phyloP scores from a whole-genome alignment of 1,284 basidiomycete species.

The Erythrobasidium hasegawianum region DNA sequence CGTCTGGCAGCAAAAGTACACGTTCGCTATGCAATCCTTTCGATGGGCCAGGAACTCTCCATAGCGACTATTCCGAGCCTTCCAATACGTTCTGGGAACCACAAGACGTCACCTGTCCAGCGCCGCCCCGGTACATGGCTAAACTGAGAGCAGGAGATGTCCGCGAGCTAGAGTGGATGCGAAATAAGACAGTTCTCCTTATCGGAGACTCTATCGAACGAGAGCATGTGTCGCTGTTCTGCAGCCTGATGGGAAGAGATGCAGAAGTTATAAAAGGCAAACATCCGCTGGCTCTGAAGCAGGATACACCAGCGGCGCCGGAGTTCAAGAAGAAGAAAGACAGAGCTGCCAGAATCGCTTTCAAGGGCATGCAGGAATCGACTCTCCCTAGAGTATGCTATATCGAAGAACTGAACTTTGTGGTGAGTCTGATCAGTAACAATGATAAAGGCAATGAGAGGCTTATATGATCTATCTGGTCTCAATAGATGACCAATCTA shows the following conservation, averaged over 20 bases:
- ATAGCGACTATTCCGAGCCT: conserved; percentile 41
- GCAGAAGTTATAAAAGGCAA: conserved; percentile 45
- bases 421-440: too few relatives aligned
- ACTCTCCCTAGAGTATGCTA: conserved; percentile 50
- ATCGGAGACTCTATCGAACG: conserved; percentile 50
- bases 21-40: conserved; percentile 41
- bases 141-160: conserved; percentile 21
- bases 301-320: conserved; percentile 19
- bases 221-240: conserved; percentile 50
- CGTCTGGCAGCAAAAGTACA: background rate
- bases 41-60: conserved; percentile 38
- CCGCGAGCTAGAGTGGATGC: conserved; percentile 44
- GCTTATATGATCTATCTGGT: too few relatives aligned
- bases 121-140: conserved; percentile 18
- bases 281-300: conserved; percentile 42
- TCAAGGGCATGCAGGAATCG: conserved; percentile 42
- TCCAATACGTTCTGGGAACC: conserved; percentile 43
- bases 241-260: conserved; percentile 47
- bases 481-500: conserved; percentile 48
- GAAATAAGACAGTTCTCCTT: conserved; percentile 50
- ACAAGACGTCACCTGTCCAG: conserved; percentile 35
- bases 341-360: conserved; percentile 33
- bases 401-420: conserved; percentile 48
- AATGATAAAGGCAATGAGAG: too few relatives aligned
- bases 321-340: conserved; percentile 32